Conservation (phyloP, 2,329 filamentous ascomycete genomes). For the Thelonectria rubi region DNA sequence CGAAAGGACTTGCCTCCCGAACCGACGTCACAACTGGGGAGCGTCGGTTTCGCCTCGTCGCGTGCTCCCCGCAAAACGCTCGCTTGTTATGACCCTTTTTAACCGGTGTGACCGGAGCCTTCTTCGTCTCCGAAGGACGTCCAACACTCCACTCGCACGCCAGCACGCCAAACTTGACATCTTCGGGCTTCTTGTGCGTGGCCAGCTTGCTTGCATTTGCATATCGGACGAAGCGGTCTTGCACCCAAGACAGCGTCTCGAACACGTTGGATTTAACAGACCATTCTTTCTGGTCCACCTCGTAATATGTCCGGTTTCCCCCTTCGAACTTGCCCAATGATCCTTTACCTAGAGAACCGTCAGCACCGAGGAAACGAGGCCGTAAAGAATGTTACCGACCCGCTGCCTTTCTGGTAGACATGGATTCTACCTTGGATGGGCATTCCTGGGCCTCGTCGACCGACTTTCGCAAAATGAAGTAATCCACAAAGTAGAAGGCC, state of each 20-base stretch:
- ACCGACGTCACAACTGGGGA: constrained; percentile 12
- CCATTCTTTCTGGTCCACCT: constrained; percentile 48
- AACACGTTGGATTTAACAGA: constrained; percentile 48
- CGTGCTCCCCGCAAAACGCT: constrained; percentile 37
- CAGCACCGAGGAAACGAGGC: constrained; percentile 7
- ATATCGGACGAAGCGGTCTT: constrained; percentile 49
- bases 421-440: not conserved
- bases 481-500: constrained; percentile 57
- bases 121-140: constrained; percentile 28
- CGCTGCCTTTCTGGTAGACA: not conserved
- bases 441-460: not conserved
- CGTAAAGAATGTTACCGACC: constrained; percentile 17
- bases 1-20: constrained; percentile 9
- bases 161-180: constrained; percentile 53
- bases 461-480: constrained; percentile 49
- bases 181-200: constrained; percentile 46
- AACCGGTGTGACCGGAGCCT: constrained; percentile 19
- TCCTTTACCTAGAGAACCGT: constrained; percentile 20
- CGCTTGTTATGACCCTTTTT: constrained; percentile 44
- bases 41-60: constrained; percentile 31
- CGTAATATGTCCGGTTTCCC: constrained; percentile 44
- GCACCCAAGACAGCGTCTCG: constrained; percentile 52
- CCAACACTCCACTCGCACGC: constrained; percentile 53
- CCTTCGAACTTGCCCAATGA: constrained; percentile 29
- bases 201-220: constrained; percentile 46